These are phyloP conservation scores for Hyphopichia homilentoma DNA, from an alignment of 805 yeast species.

Conservation along the genomic window DNA sequence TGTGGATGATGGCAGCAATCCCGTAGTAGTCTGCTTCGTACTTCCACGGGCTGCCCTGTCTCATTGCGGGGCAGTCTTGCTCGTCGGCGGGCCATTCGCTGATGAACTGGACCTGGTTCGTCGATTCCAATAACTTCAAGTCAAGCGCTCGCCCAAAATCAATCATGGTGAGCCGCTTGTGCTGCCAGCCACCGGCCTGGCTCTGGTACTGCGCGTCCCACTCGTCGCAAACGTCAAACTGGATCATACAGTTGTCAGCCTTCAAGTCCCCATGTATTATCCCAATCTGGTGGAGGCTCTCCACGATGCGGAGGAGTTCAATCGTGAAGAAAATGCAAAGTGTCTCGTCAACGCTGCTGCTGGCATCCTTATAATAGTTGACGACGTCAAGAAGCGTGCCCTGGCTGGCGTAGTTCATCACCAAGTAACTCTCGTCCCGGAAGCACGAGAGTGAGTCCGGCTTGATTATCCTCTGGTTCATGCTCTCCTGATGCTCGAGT, in stretches of 20 bases:
- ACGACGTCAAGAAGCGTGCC: constrained; percentile 74
- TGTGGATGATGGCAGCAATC: constrained; percentile 68
- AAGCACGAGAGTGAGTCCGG: constrained; percentile 53
- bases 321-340: constrained; percentile 60
- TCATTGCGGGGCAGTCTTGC: constrained; percentile 73
- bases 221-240: constrained; percentile 30
- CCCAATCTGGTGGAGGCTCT: constrained; percentile 57
- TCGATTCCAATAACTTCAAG: constrained; percentile 49
- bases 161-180: constrained; percentile 58
- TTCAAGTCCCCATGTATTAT: constrained; percentile 83
- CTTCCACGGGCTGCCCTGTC: constrained; percentile 59
- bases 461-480: constrained; percentile 41
- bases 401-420: constrained; percentile 60
- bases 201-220: constrained; percentile 22
- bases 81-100: constrained; percentile 59
- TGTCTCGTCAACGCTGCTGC: constrained; percentile 49
- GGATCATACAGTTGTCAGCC: constrained; percentile 81
- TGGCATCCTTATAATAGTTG: constrained; percentile 37
- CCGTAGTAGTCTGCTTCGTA: constrained; percentile 85
- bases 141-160: constrained; percentile 86
- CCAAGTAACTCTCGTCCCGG: constrained; percentile 64
- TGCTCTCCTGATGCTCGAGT: constrained; percentile 9
- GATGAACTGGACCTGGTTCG: constrained; percentile 43
- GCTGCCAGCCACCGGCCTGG: constrained; percentile 44
- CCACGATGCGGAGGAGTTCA: constrained; percentile 59